Base-by-base conservation (phyloP, 2,329 filamentous ascomycete species). In the Penicillium sp. region DNA sequence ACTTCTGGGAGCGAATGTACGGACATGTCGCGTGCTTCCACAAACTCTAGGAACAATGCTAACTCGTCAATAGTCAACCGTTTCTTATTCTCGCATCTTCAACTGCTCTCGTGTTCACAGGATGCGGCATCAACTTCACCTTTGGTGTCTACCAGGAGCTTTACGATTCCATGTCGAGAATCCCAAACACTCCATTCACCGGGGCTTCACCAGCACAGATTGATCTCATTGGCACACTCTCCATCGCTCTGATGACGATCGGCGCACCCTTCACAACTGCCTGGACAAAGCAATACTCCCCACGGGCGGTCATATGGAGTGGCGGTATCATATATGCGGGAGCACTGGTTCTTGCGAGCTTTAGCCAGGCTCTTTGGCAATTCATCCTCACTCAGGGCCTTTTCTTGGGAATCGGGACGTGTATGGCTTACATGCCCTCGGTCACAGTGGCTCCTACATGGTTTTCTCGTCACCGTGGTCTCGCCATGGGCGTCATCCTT, bases 71-170 rank as follows among this genome's bases (percentile, higher is more conserved):
- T 35, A 65, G 62, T 44, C 61, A 65, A 24, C 47, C 62, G 11
- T 40, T 47, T 4, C 41, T 62, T 13, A 55, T 64, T n/a, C 36
- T 62, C 3, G 19, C 49, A 16, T 52, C 64, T 14, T 66, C 64
- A 10, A 65, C 62, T 9, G 46, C 64, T 2, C 57, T 75, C 9
- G 70, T 71, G 11, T 74, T 75, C 47, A 76, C 71, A 36, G 68
- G 66, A 49, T 75, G 74, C 49, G 75, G 74, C 22, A 69, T 77
- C 19, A 73, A 71, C 47, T 78, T 78, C 54, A 69, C 73, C 10
- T 78, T 77, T 41, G 76, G 76, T 35, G 72, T 78, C 39, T 78
- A 76, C 47, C 75, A 78, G 66, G 75, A 71, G 6, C 66, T 77
- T 0, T 78, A 77, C 39, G 74, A 77, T 50, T 65, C 68, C 4